Evolutionary conservation across 2,329 filamentous ascomycete genomes (phyloP).

Genomic region (Epichloe baconii): DNA sequence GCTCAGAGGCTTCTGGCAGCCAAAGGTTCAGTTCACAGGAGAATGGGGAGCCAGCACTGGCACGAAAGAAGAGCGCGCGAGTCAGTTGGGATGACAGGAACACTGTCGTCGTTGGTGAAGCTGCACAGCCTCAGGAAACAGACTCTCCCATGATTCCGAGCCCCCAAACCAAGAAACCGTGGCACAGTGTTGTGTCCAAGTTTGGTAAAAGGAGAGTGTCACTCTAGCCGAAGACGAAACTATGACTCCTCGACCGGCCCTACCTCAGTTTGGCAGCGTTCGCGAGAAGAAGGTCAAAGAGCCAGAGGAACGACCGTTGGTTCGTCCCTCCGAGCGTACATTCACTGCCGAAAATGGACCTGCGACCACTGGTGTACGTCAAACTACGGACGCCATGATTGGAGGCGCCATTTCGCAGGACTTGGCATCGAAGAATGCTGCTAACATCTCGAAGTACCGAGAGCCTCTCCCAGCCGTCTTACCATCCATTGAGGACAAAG

Average conservation of each 20-base stretch:
- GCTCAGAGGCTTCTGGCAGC: slow-evolving; percentile 29
- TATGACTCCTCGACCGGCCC: slow-evolving; percentile 61
- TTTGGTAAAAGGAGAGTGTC: slow-evolving; percentile 35
- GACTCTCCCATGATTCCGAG: slow-evolving; percentile 26
- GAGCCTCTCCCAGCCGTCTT: slow-evolving; percentile 60
- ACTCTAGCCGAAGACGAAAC: slow-evolving; percentile 47
- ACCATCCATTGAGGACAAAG: slow-evolving; percentile 54
- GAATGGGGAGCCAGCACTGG: slow-evolving; percentile 23
- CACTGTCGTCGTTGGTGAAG: slow-evolving; percentile 40
- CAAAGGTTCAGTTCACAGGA: slow-evolving; percentile 13
- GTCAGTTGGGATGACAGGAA: slow-evolving; percentile 68
- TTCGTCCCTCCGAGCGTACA: slow-evolving; percentile 35
- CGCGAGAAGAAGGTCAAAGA: slow-evolving; percentile 46
- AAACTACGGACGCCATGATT: slow-evolving; percentile 47
- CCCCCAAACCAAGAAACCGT: slow-evolving; percentile 29
- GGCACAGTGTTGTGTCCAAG: slow-evolving; percentile 37
- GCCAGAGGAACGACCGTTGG: slow-evolving; percentile 41
- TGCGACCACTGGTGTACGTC: slow-evolving; percentile 19
- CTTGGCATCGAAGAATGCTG: slow-evolving; percentile 35
- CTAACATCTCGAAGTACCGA: slow-evolving; percentile 43
- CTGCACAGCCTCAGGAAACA: slow-evolving; percentile 22
- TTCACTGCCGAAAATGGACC: slow-evolving; percentile 10
- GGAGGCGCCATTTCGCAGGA: slow-evolving; percentile 44
- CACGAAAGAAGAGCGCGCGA: slow-evolving; percentile 51
- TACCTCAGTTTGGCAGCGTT: slow-evolving; percentile 66